Evolutionary conservation across 2,329 filamentous ascomycete species (phyloP), one percentile per base, ranked within the genome.

Genomic region (Triangularia verruculosa): DNA sequence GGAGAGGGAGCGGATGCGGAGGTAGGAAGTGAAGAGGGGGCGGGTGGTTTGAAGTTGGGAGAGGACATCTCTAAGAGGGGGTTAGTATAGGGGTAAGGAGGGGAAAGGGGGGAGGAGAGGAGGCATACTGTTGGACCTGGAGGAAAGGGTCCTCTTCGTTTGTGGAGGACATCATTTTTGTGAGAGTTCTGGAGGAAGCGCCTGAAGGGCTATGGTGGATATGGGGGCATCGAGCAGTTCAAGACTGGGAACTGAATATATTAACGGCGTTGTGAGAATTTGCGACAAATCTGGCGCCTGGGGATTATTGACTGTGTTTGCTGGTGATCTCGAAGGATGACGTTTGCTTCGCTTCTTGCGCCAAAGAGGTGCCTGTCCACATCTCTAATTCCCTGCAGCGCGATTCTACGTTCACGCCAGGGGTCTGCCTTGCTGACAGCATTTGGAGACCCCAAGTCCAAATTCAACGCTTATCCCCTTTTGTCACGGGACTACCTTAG

Each of bases 11-110:
- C 93, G 92, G 79, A 99, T 99, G 74, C 95, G 94, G 52, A 97
- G 86, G 81, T 97, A 99, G 15, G 93, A 97, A 68, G 91, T 89
- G 82, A 97, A 97, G 63, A 97, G 88, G 59, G 93, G 89, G 9
- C 94, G 89, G 60, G 92, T 90, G 13, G 86, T 87, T 69, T 89
- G 85, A 68, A 99, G 88, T 66, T 96, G 90, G 67, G 88, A 80
- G 69, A 96, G 88, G 70, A 98, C 92, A 79, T 99, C 95, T 78
- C 93, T 97, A 74, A 80, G 97, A 98, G 15, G 93, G 97, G 67
- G 91, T 89, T 82, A 97, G 97, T 62, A 97, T 88, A 59, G 93
- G 89, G 8, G 8, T 20, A 12, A 7, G 55, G 32, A 13, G 55
- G 20, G 62, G 61, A 6, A 24, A 53, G 3, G 66, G 52, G 51